These are phyloP conservation scores for Chlamydomonas sp. DNA, from an alignment of 139 green algal species.

Conservation along the genomic window DNA sequence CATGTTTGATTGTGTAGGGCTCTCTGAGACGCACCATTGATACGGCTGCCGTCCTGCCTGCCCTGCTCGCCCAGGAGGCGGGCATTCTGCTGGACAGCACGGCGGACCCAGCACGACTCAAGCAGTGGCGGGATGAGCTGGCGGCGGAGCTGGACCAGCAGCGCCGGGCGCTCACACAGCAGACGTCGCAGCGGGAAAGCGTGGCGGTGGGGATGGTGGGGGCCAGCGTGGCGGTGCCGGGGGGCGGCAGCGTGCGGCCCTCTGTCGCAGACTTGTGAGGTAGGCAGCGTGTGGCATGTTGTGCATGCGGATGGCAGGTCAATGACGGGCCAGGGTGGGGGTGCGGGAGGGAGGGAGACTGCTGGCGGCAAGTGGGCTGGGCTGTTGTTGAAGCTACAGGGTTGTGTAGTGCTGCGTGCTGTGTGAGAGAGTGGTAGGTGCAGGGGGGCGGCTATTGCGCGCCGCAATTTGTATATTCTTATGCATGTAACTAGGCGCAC, in stretches of 20 bases:
- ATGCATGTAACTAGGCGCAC: too few relatives aligned
- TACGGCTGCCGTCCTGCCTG: not conserved
- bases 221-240: not conserved
- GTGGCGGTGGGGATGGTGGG: not conserved
- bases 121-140: constrained; percentile 48
- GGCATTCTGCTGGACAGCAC: constrained; percentile 17
- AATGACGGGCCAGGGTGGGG: too few relatives aligned
- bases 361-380: too few relatives aligned
- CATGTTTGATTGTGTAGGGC: not conserved
- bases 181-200: not conserved
- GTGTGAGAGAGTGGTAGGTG: too few relatives aligned
- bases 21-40: not conserved
- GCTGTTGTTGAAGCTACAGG: too few relatives aligned
- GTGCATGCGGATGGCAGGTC: too few relatives aligned
- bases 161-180: not conserved
- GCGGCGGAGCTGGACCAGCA: constrained; percentile 36
- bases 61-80: not conserved
- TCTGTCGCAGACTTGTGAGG: not conserved
- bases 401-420: too few relatives aligned
- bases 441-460: too few relatives aligned
- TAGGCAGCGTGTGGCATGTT: too few relatives aligned
- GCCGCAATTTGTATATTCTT: too few relatives aligned
- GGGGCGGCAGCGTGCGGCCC: not conserved
- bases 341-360: too few relatives aligned
- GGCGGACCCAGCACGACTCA: constrained; percentile 15